Percentiles rank a stretch among this genome's conserved stretches.
Evolutionary conservation across 306 rosid genomes (phyloP).

Genomic region (Mimosa pudica): DNA sequence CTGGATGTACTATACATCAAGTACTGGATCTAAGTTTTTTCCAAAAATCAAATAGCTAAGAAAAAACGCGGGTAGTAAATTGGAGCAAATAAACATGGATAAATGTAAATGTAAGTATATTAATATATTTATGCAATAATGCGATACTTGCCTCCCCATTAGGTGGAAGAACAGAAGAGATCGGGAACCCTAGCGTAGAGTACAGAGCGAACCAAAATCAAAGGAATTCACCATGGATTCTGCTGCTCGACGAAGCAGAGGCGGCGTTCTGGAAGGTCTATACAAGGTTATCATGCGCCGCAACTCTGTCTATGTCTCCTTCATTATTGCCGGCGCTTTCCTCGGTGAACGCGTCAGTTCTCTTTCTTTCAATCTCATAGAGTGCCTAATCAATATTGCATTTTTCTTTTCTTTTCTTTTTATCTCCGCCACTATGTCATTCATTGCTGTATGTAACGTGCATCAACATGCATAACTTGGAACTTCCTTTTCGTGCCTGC

Average conservation of each 20-base stretch:
- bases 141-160: neutral
- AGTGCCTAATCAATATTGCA: too few species aligned
- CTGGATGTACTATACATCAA: too few species aligned
- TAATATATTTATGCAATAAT: too few species aligned
- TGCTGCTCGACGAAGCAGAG: constrained; percentile 51
- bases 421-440: too few species aligned
- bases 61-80: too few species aligned
- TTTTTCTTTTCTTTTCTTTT: too few species aligned
- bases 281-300: constrained; percentile 68
- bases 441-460: neutral
- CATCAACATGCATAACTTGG: neutral
- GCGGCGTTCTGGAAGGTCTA: constrained; percentile 64
- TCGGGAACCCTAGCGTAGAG: constrained; percentile 18
- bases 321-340: constrained; percentile 72
- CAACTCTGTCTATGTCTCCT: constrained; percentile 61
- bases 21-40: too few species aligned
- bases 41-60: too few species aligned
- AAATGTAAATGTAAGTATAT: too few species aligned
- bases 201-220: neutral
- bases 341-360: constrained; percentile 66
- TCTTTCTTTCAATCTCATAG: neutral
- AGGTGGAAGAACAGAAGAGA: neutral
- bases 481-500: constrained; percentile 29
- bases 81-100: too few species aligned
- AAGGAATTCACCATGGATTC: constrained; percentile 46